These are phyloP conservation scores for Yamadazyma oceani DNA, from an alignment of 1,139 yeast genomes.

Conservation along the genomic window DNA sequence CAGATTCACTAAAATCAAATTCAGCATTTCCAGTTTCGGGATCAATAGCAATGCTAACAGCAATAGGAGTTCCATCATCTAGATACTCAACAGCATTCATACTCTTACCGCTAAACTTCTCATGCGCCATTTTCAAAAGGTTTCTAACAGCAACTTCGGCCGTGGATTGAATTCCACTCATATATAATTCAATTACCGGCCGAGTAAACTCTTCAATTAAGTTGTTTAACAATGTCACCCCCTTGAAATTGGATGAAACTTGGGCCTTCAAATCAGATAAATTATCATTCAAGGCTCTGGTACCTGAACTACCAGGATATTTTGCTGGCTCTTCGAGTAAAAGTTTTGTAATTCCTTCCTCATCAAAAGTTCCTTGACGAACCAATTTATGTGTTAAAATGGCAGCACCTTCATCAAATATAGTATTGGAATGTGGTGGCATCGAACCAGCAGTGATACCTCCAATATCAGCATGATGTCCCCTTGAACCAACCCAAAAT, in stretches of 20 bases:
- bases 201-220: constrained; percentile 34
- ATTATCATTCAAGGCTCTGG: constrained; percentile 42
- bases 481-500: constrained; percentile 49
- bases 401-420: constrained; percentile 47
- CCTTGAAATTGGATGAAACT: constrained; percentile 44
- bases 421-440: constrained; percentile 49
- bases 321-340: constrained; percentile 45
- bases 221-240: constrained; percentile 32
- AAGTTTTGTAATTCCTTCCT: constrained; percentile 37
- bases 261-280: constrained; percentile 47
- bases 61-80: constrained; percentile 47
- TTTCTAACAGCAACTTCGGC: constrained; percentile 44
- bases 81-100: constrained; percentile 39
- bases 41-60: constrained; percentile 35
- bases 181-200: constrained; percentile 39
- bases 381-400: constrained; percentile 42
- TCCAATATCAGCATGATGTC: constrained; percentile 51
- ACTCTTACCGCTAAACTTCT: constrained; percentile 35
- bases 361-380: constrained; percentile 39
- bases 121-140: constrained; percentile 35
- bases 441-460: constrained; percentile 47
- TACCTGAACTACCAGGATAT: constrained; percentile 48
- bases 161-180: constrained; percentile 44
- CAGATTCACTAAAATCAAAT: constrained; percentile 43
- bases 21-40: constrained; percentile 36